Percentiles rank a stretch among this genome's conserved stretches.
Evolutionary conservation across 2,329 filamentous ascomycete genomes (phyloP).

Genomic region (Sclerotinia glacialis): DNA sequence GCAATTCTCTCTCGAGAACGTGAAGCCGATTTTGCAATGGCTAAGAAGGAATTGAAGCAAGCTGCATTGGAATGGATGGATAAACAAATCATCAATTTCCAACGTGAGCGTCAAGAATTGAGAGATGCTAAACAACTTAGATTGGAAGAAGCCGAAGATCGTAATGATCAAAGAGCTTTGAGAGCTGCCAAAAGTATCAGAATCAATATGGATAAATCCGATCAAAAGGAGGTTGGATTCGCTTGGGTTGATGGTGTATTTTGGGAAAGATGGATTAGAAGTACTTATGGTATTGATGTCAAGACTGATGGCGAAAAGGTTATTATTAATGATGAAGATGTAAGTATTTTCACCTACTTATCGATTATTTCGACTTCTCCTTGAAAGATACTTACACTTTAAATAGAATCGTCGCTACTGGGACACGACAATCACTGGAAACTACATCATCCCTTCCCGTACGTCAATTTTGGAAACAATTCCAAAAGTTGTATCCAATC

Average conservation of each 20-base stretch:
- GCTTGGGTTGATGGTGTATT: slow-evolving; percentile 97
- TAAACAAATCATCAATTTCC: slow-evolving; percentile 86
- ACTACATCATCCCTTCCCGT: slow-evolving; percentile 83
- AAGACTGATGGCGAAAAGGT: slow-evolving; percentile 81
- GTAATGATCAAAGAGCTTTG: slow-evolving; percentile 82
- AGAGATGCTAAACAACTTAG: slow-evolving; percentile 91
- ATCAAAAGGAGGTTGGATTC: slow-evolving; percentile 86
- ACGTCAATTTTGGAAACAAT: slow-evolving; percentile 44
- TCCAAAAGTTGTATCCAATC: slow-evolving; percentile 49
- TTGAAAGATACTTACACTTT: slow-evolving; percentile 23
- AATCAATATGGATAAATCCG: slow-evolving; percentile 84
- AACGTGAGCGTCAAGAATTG: slow-evolving; percentile 88
- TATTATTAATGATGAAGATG: slow-evolving; percentile 95
- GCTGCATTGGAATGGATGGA: slow-evolving; percentile 98
- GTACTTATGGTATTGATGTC: slow-evolving; percentile 90
- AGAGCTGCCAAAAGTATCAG: slow-evolving; percentile 85
- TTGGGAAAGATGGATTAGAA: slow-evolving; percentile 95
- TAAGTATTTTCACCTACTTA: slow-evolving; percentile 50
- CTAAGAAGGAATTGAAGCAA: slow-evolving; percentile 88
- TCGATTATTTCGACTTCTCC: neutral
- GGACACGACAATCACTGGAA: slow-evolving; percentile 87
- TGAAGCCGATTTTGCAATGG: slow-evolving; percentile 71
- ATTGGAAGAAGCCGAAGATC: slow-evolving; percentile 94
- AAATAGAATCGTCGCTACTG: slow-evolving; percentile 84
- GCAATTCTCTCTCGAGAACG: slow-evolving; percentile 81